Evolutionary conservation across 495 filamentous ascomycete genomes (phyloP).

Genomic region (Chaetomium tenue): DNA sequence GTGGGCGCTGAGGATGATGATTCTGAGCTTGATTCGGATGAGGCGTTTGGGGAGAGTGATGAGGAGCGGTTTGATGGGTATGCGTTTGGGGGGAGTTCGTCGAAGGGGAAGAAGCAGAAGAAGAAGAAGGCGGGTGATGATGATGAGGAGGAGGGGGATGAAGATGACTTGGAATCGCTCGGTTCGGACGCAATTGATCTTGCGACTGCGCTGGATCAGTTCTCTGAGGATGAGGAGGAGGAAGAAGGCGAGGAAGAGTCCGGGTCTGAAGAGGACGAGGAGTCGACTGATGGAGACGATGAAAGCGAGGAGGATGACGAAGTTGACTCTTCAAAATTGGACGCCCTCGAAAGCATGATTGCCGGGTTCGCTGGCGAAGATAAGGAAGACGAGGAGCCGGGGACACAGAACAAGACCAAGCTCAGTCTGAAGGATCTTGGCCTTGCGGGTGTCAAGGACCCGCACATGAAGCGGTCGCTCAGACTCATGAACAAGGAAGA

Average conservation of each 20-base stretch:
- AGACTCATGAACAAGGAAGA: constrained; percentile 61
- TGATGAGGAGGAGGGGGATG: constrained; percentile 57
- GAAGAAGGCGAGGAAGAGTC: constrained; percentile 36
- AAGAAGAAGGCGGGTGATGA: constrained; percentile 39
- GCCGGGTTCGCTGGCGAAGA: constrained; percentile 57
- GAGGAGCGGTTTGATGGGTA: constrained; percentile 78
- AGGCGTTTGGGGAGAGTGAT: constrained; percentile 87
- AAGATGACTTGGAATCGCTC: constrained; percentile 53
- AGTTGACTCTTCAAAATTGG: constrained; percentile 59
- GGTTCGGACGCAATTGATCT: constrained; percentile 87
- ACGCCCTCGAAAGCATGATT: constrained; percentile 68
- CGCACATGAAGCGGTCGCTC: constrained; percentile 72
- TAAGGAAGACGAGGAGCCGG: constrained; percentile 28
- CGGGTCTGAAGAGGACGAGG: constrained; percentile 41
- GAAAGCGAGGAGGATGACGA: constrained; percentile 53
- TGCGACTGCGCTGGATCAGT: constrained; percentile 75
- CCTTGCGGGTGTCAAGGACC: constrained; percentile 69
- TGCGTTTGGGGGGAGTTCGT: constrained; percentile 66
- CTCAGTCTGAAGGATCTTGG: constrained; percentile 76
- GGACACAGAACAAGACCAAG: constrained; percentile 58
- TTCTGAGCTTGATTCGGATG: constrained; percentile 84
- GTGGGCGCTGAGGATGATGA: constrained; percentile 73
- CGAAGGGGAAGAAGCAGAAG: constrained; percentile 39
- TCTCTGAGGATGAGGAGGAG: constrained; percentile 48
- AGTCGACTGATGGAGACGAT: constrained; percentile 47